A percentile compares a stretch with the other conserved stretches of the same genome.
phyloP scores from a whole-genome alignment of 768 basidiomycete species.

The Pleurotus giganteus region DNA sequence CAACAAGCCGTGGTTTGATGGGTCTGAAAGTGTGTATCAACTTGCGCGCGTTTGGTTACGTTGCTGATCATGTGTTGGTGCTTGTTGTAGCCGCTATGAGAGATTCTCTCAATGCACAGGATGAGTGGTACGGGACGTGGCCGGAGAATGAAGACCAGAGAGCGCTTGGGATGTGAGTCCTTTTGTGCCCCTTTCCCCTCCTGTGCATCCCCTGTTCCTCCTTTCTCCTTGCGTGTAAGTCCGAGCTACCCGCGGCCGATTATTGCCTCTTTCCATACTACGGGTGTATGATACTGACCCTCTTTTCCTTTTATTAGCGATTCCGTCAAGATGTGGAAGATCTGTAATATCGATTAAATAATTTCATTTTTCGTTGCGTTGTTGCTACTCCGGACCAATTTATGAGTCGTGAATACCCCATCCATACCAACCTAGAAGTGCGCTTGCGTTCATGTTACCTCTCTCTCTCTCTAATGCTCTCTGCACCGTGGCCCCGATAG shows the following conservation, averaged over 20 bases:
- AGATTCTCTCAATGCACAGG: constrained; percentile 61
- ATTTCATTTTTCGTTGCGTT: background rate
- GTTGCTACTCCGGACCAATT: background rate
- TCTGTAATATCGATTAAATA: constrained; percentile 21
- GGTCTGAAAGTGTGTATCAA: constrained; percentile 40
- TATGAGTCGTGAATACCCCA: background rate
- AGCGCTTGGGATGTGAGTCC: constrained; percentile 67
- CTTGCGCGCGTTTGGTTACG: background rate
- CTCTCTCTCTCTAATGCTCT: too few species aligned
- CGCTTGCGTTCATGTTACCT: too few species aligned
- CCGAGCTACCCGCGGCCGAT: too few species aligned
- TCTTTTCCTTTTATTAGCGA: constrained; percentile 28
- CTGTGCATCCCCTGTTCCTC: too few species aligned
- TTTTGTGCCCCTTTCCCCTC: constrained; percentile 10
- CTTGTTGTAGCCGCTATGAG: constrained; percentile 53
- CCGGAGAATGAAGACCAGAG: constrained; percentile 52
- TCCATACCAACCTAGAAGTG: too few species aligned
- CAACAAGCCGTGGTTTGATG: constrained; percentile 76
- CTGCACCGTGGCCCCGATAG: too few species aligned
- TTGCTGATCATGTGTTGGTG: background rate
- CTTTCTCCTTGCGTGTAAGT: too few species aligned
- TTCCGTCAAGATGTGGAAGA: constrained; percentile 50
- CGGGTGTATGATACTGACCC: constrained; percentile 29
- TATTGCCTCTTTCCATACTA: background rate
- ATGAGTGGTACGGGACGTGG: constrained; percentile 73